Base-by-base conservation (phyloP, 805 yeast species). In the Ogataea chonburiensis region DNA sequence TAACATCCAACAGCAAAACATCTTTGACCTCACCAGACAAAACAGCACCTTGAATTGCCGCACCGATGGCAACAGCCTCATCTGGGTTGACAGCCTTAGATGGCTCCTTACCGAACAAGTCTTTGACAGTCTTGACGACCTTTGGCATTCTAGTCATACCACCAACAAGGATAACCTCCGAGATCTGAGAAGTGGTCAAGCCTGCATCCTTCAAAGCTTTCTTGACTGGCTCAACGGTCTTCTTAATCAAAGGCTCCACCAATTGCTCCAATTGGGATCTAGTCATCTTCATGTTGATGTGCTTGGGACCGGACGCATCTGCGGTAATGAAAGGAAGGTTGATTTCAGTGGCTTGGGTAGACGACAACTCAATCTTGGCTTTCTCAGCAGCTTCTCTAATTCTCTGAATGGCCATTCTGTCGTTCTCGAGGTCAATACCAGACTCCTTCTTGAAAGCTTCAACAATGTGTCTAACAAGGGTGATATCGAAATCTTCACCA, bases 61-160 rank as follows among this genome's bases (percentile, higher is more conserved):
- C 95, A 55, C 95, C 95, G 47, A 85, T 64, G 28, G 94, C 93
- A 32, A 85, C 94, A n/a, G 93, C 89, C 62, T 85, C 95, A 60
- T 85, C 95, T n/a, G 95, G 94, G 56, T 85, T 85, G 9, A 85
- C 86, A 13, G 77, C 73, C 27, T 82, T 77, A 35, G 79, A 81
- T 24, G 91, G 89, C 43, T 71, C 68, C 55, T 73, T 79, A 21
- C 72, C 69, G 55, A 85, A 83, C 11, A 80, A 46, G 7, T 66
- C 65, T 44, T 68, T 72, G 14, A 85, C 91, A 6, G 78, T 67
- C 24, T 69, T 70, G 43, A 87, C 66, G 42, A 85, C 77, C 61
- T 77, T 79, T 37, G 94, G 94, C 95, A 85, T 85, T 61, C 94
- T 68, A 4, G 95, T 84, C 94, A 85, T 85, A 46, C 95, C 95